Evolutionary conservation across 2,329 filamentous ascomycete species (phyloP), one percentile per base, ranked within the genome.

Genomic region (Sporothrix brunneoviolacea): DNA sequence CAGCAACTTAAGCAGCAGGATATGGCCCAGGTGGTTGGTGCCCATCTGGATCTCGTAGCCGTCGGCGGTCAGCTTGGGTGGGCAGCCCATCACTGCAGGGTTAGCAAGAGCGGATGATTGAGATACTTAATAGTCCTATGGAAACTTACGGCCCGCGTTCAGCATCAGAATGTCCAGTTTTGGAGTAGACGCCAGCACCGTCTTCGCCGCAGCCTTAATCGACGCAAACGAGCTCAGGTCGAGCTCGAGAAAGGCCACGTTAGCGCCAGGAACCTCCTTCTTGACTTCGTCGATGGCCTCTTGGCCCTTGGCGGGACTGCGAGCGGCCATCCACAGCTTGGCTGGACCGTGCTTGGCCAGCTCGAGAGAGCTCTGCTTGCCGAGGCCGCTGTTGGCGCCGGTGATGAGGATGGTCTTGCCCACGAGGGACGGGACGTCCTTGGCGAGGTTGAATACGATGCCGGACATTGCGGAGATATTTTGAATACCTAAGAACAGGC

Each of bases 11-110:
- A 64, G 65, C 4, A 76, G 62, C 1, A 72, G 61, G 2, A 69
- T 69, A 48, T 74, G 72, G 16, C 71, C 71, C 22, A 75, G 53
- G 58, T 75, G 70, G 54, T 76, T 76, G 6, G 67, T 72, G 15
- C 67, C 71, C 54, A 75, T 72, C 50, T 73, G 68, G 15, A 68
- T 54, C 57, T 76, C 73, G 58, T 72, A 75, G 16, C 71, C 71
- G 18, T 74, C 68, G 8, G 57, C 52, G 3, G 70, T 72, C 9
- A 65, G 55, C 4, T 57, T 61, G 0, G 67, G 55, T 2, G 68
- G 61, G 7, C 54, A 48, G 8, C 61, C 65, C 65, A 74, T 70
- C 30, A 73, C 65, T 46, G 15, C 7, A 18, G 8, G 2, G 30
- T 33, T 9, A 36, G 19, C 8, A 9, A 24, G 18, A n/a, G 10